A percentile compares a stretch with the other conserved stretches of the same genome.
phyloP scores from a whole-genome alignment of 78 protist species.

The Dictyostelium discoideum region DNA sequence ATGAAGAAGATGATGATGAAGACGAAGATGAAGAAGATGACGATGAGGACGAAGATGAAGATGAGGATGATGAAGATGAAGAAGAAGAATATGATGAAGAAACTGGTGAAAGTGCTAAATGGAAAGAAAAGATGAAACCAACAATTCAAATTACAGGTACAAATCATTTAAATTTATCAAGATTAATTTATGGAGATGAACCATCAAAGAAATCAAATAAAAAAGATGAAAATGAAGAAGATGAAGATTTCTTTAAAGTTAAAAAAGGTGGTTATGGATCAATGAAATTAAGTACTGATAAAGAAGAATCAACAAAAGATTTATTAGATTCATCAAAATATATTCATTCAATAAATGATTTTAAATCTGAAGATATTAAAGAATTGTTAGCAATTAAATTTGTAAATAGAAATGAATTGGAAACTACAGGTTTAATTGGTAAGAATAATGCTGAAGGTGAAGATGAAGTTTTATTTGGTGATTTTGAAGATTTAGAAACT shows the following conservation, averaged over 20 bases:
- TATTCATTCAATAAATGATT: neutral
- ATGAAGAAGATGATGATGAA: slow-evolving; percentile 50
- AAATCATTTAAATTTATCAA: slow-evolving; percentile 19
- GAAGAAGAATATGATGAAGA: slow-evolving; percentile 63
- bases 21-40: slow-evolving; percentile 70
- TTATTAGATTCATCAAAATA: slow-evolving; percentile 55
- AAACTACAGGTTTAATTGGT: slow-evolving; percentile 46
- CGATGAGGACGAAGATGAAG: slow-evolving; percentile 82
- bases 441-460: slow-evolving; percentile 46
- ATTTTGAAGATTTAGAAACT: slow-evolving; percentile 94
- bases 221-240: slow-evolving; percentile 44
- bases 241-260: slow-evolving; percentile 68
- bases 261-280: slow-evolving; percentile 74
- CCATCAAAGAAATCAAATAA: neutral
- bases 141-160: neutral
- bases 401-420: slow-evolving; percentile 47
- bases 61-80: slow-evolving; percentile 46
- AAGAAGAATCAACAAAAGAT: neutral
- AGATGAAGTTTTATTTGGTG: slow-evolving; percentile 84
- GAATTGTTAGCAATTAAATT: slow-evolving; percentile 21
- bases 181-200: slow-evolving; percentile 50
- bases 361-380: neutral
- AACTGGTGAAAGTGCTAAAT: slow-evolving; percentile 59
- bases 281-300: slow-evolving; percentile 18
- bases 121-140: slow-evolving; percentile 64